Evolutionary conservation across 2,329 filamentous ascomycete genomes (phyloP).

Genomic region (Ophiostoma australiae): DNA sequence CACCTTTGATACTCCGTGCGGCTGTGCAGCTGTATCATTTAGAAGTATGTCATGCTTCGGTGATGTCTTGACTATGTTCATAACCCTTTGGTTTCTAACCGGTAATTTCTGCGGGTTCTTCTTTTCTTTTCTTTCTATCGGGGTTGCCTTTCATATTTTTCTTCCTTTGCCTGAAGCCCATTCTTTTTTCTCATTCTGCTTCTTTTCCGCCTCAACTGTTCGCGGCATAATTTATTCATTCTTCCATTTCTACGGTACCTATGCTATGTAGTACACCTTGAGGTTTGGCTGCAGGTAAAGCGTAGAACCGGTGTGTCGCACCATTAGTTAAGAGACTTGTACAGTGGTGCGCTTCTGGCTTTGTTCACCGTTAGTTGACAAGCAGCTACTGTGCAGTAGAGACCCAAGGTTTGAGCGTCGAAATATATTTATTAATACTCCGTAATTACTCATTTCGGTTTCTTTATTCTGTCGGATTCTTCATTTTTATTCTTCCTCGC

Average conservation of each 20-base stretch:
- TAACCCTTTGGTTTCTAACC: neutral
- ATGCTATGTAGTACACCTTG: neutral
- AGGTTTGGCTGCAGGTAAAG: neutral
- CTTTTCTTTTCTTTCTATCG: neutral
- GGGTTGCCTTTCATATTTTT: neutral
- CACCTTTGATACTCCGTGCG: neutral
- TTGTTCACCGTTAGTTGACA: neutral
- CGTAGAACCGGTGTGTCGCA: neutral
- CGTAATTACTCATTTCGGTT: neutral
- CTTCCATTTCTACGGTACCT: neutral
- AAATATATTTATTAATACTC: neutral
- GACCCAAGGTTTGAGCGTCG: neutral
- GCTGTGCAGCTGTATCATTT: constrained; percentile 4
- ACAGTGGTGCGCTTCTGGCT: neutral
- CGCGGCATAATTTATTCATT: neutral
- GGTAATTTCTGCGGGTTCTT: neutral
- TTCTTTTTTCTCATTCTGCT: neutral
- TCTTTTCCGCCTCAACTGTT: neutral
- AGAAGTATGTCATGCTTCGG: neutral
- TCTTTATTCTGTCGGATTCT: neutral
- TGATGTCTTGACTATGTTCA: neutral
- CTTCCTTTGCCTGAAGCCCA: neutral
- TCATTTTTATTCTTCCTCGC: neutral
- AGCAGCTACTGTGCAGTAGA: neutral
- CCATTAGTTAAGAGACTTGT: neutral